Evolutionary conservation across 495 filamentous ascomycete genomes (phyloP).

Genomic region (Neurospora tetraspora): DNA sequence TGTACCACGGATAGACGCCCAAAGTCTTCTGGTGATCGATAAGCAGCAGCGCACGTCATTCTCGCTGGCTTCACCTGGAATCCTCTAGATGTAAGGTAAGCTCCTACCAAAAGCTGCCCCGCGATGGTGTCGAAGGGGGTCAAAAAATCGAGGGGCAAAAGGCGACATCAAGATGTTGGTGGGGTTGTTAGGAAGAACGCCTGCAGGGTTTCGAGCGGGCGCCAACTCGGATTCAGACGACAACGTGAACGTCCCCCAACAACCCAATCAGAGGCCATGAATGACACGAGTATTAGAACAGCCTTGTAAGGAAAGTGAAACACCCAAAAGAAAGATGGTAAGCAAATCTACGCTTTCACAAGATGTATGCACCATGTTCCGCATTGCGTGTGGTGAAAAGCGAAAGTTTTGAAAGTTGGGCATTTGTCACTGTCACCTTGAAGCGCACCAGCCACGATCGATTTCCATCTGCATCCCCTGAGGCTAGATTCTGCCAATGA

Average conservation of each 20-base stretch:
- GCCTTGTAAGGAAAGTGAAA: not conserved
- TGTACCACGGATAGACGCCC: not conserved
- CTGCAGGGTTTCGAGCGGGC: not conserved
- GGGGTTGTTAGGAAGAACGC: not conserved
- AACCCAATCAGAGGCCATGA: not conserved
- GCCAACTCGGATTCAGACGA: not conserved
- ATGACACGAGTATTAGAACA: not conserved
- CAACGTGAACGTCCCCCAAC: not conserved
- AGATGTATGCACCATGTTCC: not conserved
- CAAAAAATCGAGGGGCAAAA: not conserved
- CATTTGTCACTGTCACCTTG: not conserved
- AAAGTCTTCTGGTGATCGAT: not conserved
- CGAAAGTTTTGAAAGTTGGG: no score
- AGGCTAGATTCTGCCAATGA: not conserved
- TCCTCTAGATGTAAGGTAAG: not conserved
- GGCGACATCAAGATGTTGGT: not conserved
- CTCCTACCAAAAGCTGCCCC: not conserved
- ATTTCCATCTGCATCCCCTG: slow-evolving; percentile 12
- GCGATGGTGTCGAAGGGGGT: not conserved
- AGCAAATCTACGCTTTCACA: not conserved
- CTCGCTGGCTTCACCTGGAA: not conserved
- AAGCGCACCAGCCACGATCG: slow-evolving; percentile 7
- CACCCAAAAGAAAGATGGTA: not conserved
- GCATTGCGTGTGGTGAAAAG: not conserved
- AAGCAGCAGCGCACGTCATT: not conserved